Evolutionary conservation across 257 asterid species (phyloP).

Genomic region (Catharanthus roseus): DNA sequence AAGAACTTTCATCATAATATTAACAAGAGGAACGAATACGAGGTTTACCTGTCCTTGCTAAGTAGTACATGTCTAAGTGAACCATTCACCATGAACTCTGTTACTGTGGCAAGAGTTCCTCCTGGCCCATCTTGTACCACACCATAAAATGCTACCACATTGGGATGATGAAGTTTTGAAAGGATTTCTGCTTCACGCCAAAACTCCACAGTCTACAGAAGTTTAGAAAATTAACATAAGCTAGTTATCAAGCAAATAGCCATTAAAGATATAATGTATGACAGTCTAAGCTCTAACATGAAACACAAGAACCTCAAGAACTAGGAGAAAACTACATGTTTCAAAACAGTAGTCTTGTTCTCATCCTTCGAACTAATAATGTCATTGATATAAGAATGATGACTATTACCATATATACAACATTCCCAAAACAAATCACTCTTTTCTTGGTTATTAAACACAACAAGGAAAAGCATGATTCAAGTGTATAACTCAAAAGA

Average conservation of each 20-base stretch:
- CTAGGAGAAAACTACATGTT: neutral
- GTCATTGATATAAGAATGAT: neutral
- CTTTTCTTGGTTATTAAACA: neutral
- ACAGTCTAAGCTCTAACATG: neutral
- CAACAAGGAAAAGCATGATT: neutral
- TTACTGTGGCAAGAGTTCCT: slow-evolving; percentile 88
- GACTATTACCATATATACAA: neutral
- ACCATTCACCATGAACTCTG: slow-evolving; percentile 92
- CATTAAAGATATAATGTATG: slow-evolving; percentile 6
- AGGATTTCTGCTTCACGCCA: slow-evolving; percentile 95
- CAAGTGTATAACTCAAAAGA: neutral
- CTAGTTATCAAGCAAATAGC: slow-evolving; percentile 11
- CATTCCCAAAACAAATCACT: neutral
- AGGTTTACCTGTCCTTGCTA: slow-evolving; percentile 64
- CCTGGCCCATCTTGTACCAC: slow-evolving; percentile 97
- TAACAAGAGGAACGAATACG: neutral
- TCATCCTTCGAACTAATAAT: neutral
- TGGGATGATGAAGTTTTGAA: slow-evolving; percentile 95
- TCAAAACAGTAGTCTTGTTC: neutral
- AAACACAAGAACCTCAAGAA: neutral
- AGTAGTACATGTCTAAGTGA: slow-evolving; percentile 80
- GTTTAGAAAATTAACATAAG: slow-evolving; percentile 17
- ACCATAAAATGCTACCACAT: slow-evolving; percentile 94
- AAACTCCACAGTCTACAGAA: slow-evolving; percentile 62
- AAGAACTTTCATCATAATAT: neutral